Percentiles rank a stretch among this genome's conserved stretches.
These are phyloP conservation scores for Myriosclerotinia curreyana DNA, from an alignment of 2,329 filamentous ascomycete species.

Conservation along the genomic window DNA sequence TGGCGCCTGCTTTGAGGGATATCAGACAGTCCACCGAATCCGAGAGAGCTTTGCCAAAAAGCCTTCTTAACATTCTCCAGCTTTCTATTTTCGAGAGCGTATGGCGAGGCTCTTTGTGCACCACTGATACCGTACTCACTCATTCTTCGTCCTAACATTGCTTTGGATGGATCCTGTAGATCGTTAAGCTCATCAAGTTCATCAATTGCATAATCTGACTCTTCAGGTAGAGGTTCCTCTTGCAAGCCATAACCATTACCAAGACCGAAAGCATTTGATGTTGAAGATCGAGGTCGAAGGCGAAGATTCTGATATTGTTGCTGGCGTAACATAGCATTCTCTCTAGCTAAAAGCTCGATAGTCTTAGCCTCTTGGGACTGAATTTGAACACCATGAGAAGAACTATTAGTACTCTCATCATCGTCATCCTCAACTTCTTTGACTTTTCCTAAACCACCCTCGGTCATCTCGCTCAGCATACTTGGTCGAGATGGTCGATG, in stretches of 20 bases:
- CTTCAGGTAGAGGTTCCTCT: conserved; percentile 59
- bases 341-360: conserved; percentile 59
- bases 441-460: conserved; percentile 63
- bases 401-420: conserved; percentile 55
- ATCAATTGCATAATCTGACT: conserved; percentile 70
- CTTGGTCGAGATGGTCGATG: conserved; percentile 78
- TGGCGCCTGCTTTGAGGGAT: conserved; percentile 73
- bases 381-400: conserved; percentile 52
- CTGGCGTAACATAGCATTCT: conserved; percentile 61
- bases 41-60: conserved; percentile 69
- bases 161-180: conserved; percentile 37
- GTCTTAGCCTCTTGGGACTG: conserved; percentile 57
- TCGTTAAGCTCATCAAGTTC: conserved; percentile 64
- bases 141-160: conserved; percentile 39
- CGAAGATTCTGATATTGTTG: conserved; percentile 55
- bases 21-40: conserved; percentile 59
- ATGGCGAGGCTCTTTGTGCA: conserved; percentile 35
- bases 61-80: conserved; percentile 64
- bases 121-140: conserved; percentile 40
- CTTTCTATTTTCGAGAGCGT: conserved; percentile 58
- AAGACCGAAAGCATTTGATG: conserved; percentile 50
- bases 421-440: conserved; percentile 68
- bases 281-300: conserved; percentile 57
- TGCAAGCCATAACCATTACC: conserved; percentile 59
- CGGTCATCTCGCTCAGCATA: conserved; percentile 70